Base-by-base conservation (phyloP, 176 grass and related monocot species). In the Oryza rufipogon region DNA sequence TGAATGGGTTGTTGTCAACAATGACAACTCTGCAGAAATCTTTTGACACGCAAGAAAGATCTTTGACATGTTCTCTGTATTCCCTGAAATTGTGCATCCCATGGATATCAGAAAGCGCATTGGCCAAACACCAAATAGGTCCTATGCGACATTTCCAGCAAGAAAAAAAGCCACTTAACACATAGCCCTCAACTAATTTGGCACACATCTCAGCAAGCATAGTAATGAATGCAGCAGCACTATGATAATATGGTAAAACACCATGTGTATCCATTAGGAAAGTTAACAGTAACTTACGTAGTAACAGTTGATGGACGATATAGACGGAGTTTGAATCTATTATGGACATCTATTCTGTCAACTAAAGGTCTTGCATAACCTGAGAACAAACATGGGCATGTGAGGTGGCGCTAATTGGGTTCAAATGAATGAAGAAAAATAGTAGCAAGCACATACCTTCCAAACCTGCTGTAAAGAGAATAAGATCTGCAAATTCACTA, bases 381-480 rank as follows among this genome's bases (percentile, higher is more conserved):
- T 99, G 91, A 81, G 63, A 38, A 66, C 3, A 91, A 86, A 61
- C 70, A 78, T 36, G 34, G 25, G 80, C 16, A 72, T 2, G 79
- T 86, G 38, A 77, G 20, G 39, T 80, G 61, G 26, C 32, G 66
- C 34, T 72, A 47, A 71, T 47, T 65, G 48, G 64, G 32, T 17
- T 46, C 32, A 1, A 42, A 39, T 17, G 5, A 68, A 83, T n/a
- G 41, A 75, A 82, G 30, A 49, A 84, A 86, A 68, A 71, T 64
- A 64, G 80, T 58, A 51, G 34, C 32, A 51, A 33, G 36, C 22
- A 10, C 70, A 69, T 81, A 99, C 97, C 97, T 96, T 99, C 97
- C 71, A 99, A 90, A 69, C 93, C 97, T 81, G 97, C 97, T 75
- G 97, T 99, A 86, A 99, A 99, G 64, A 99, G 97, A 84, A 99